Evolutionary conservation across 345 rosid species (phyloP).

Genomic region (Trapa incisa): DNA sequence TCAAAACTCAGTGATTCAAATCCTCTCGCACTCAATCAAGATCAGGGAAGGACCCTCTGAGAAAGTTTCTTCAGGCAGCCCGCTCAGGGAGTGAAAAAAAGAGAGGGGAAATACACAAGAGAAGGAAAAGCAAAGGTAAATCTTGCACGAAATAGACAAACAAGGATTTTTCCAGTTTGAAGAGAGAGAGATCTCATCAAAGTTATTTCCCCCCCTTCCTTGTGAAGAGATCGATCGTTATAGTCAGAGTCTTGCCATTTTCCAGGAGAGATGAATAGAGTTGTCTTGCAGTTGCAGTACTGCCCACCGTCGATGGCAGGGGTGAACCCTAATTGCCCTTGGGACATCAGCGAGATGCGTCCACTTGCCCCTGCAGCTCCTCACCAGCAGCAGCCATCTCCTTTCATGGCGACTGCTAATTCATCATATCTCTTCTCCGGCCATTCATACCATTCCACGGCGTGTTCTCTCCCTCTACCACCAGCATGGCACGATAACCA

Average conservation of each 20-base stretch:
- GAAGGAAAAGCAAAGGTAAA: not conserved
- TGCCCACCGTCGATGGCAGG: conserved; percentile 61
- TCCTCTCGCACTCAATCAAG: conserved; percentile 7
- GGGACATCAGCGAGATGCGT: conserved; percentile 44
- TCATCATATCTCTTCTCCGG: conserved; percentile 34
- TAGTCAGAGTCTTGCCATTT: not conserved
- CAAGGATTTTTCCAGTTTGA: not conserved
- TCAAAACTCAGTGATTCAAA: conserved; percentile 22
- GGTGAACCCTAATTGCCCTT: conserved; percentile 74
- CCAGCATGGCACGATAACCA: conserved; percentile 53
- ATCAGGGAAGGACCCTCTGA: conserved; percentile 6
- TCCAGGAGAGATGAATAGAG: conserved; percentile 41
- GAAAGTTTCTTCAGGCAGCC: not conserved
- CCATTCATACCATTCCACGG: not conserved
- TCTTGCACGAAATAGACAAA: not conserved
- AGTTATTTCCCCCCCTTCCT: not conserved
- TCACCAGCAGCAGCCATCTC: conserved; percentile 1
- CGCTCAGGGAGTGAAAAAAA: not conserved
- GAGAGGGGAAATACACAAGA: no score
- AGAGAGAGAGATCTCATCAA: not conserved
- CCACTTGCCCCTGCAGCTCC: conserved; percentile 5
- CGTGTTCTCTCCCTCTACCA: conserved; percentile 33
- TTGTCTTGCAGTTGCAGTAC: conserved; percentile 41
- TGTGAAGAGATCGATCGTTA: not conserved
- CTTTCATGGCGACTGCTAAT: conserved; percentile 3